Evolutionary conservation across 2,329 filamentous ascomycete species (phyloP).

Genomic region (Aspergillus hortae): DNA sequence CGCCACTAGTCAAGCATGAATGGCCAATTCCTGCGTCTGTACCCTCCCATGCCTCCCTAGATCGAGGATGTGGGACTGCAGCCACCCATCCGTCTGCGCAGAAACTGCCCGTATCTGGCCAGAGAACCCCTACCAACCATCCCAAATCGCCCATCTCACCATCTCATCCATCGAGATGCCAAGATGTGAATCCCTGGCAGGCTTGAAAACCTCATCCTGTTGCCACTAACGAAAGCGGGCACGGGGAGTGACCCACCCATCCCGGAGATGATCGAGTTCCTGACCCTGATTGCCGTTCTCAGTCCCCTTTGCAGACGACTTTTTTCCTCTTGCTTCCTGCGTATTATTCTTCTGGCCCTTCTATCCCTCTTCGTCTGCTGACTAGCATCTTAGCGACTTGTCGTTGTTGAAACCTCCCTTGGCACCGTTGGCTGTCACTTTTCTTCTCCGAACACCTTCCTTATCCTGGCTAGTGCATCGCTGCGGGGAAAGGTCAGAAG

Average conservation of each 20-base stretch:
- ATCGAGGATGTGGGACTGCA: not conserved
- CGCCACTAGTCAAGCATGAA: too few species aligned
- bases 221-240: not conserved
- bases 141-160: too few species aligned
- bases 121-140: too few species aligned
- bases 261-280: not conserved
- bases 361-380: not conserved
- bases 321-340: not conserved
- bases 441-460: slow-evolving; percentile 14
- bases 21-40: too few species aligned
- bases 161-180: not conserved
- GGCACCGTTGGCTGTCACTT: not conserved
- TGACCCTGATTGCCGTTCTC: not conserved
- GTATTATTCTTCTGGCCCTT: not conserved
- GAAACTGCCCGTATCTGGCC: too few species aligned
- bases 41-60: not conserved
- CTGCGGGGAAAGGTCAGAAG: not conserved
- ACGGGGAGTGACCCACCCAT: not conserved
- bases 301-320: not conserved
- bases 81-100: not conserved
- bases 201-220: not conserved
- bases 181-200: not conserved
- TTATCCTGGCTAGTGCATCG: slow-evolving; percentile 10
- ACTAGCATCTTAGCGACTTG: too few species aligned
- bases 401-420: not conserved